Evolutionary conservation across 108 stramenopile species (phyloP).

Genomic region (Skeletonema marinoi): DNA sequence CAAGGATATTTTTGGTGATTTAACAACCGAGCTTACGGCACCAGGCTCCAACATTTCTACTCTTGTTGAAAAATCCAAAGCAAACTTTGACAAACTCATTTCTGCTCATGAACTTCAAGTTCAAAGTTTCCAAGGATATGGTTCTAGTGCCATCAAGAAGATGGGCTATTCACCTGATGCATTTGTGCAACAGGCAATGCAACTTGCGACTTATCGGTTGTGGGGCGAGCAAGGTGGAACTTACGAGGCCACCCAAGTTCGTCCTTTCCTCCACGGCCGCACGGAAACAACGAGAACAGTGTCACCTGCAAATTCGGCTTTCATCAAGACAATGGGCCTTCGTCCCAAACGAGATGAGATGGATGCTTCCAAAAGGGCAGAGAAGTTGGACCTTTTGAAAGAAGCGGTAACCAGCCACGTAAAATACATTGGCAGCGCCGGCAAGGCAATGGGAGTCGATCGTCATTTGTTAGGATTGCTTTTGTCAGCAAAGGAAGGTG

Average conservation of each 20-base stretch:
- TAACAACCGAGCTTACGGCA: constrained; percentile 28
- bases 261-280: constrained; percentile 77
- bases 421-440: constrained; percentile 70
- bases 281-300: constrained; percentile 84
- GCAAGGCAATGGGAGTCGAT: constrained; percentile 84
- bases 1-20: constrained; percentile 64
- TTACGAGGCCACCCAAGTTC: constrained; percentile 84
- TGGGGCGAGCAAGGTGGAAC: constrained; percentile 79
- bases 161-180: constrained; percentile 87
- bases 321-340: constrained; percentile 64
- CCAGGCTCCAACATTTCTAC: constrained; percentile 26
- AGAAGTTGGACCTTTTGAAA: constrained; percentile 63
- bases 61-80: constrained; percentile 27
- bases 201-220: constrained; percentile 80
- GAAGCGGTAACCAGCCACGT: constrained; percentile 77
- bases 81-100: constrained; percentile 50
- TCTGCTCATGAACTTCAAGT: constrained; percentile 55
- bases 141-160: constrained; percentile 73
- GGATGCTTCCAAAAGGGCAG: constrained; percentile 31
- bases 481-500: constrained; percentile 62
- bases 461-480: constrained; percentile 84
- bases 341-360: constrained; percentile 43
- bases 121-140: constrained; percentile 80
- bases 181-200: constrained; percentile 87
- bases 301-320: constrained; percentile 33